These are phyloP conservation scores for Spergularia bocconei DNA, from an alignment of 148 eudicot genomes.

Conservation along the genomic window DNA sequence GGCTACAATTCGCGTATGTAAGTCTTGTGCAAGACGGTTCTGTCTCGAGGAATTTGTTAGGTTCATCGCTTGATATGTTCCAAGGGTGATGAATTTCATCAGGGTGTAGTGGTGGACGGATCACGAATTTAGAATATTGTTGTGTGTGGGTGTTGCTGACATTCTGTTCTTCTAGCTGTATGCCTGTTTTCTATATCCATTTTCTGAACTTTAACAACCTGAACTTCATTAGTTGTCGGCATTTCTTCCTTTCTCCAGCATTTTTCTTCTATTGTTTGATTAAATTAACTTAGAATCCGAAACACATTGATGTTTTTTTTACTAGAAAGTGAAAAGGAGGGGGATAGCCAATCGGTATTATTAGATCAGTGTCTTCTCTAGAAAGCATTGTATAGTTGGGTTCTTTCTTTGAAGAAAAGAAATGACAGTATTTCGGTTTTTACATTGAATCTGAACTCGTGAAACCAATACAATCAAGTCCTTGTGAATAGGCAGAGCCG, in stretches of 20 bases:
- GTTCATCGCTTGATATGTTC: neutral
- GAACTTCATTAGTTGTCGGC: conserved; percentile 5
- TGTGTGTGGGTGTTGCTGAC: neutral
- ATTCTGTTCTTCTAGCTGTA: conserved; percentile 8
- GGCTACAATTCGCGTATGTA: neutral
- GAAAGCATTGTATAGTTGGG: neutral
- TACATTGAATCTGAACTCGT: neutral
- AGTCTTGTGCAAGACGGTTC: neutral
- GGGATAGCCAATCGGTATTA: neutral
- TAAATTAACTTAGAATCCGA: neutral
- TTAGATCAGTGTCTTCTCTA: neutral
- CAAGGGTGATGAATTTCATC: neutral
- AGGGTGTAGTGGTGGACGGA: neutral
- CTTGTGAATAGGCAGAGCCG: too few relatives aligned
- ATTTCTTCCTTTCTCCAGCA: too few relatives aligned
- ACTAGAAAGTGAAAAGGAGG: neutral
- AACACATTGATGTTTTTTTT: too few relatives aligned
- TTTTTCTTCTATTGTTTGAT: neutral
- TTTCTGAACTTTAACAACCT: neutral
- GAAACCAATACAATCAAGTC: too few relatives aligned
- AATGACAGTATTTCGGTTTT: too few relatives aligned
- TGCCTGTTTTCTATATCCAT: neutral
- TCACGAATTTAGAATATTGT: neutral
- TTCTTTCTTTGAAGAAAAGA: neutral
- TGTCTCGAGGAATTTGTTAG: neutral